These are phyloP conservation scores for Dacryopinax primogenitus DNA, from an alignment of 768 basidiomycete genomes.

Conservation along the genomic window DNA sequence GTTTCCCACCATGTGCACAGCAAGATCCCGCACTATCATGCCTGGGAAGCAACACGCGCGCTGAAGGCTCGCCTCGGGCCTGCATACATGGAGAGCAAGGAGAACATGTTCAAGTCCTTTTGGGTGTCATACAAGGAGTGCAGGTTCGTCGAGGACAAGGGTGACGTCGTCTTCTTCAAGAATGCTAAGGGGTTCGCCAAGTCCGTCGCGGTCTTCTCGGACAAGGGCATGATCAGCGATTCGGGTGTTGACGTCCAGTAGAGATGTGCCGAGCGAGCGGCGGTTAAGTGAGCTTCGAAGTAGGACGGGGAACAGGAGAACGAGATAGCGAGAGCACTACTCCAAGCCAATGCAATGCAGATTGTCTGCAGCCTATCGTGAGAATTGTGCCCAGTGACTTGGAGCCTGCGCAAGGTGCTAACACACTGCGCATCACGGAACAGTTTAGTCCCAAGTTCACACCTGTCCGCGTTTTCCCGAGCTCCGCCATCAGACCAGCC, in stretches of 20 bases:
- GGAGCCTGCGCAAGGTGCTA: too few species aligned
- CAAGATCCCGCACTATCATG: conserved; percentile 94
- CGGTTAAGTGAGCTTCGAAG: background rate
- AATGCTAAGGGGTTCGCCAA: conserved; percentile 68
- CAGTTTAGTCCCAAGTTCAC: too few species aligned
- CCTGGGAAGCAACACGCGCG: conserved; percentile 85
- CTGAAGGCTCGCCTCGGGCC: conserved; percentile 53
- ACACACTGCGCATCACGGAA: too few species aligned
- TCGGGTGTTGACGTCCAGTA: conserved; percentile 50
- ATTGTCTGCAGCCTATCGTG: background rate
- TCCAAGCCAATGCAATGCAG: background rate
- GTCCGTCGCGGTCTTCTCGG: conserved; percentile 50
- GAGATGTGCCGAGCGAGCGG: background rate
- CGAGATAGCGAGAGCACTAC: background rate
- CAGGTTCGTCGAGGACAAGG: conserved; percentile 88
- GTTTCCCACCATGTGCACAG: conserved; percentile 82
- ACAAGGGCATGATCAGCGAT: conserved; percentile 42
- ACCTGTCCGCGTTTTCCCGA: too few species aligned
- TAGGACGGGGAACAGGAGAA: background rate
- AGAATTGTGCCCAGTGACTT: background rate
- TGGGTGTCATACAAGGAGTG: conserved; percentile 50
- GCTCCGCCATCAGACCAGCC: too few species aligned
- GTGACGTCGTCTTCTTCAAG: conserved; percentile 83
- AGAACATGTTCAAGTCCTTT: conserved; percentile 47
- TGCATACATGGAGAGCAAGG: conserved; percentile 53